Evolutionary conservation across 139 green algal genomes (phyloP).

Genomic region (Pycnococcus provasolii): DNA sequence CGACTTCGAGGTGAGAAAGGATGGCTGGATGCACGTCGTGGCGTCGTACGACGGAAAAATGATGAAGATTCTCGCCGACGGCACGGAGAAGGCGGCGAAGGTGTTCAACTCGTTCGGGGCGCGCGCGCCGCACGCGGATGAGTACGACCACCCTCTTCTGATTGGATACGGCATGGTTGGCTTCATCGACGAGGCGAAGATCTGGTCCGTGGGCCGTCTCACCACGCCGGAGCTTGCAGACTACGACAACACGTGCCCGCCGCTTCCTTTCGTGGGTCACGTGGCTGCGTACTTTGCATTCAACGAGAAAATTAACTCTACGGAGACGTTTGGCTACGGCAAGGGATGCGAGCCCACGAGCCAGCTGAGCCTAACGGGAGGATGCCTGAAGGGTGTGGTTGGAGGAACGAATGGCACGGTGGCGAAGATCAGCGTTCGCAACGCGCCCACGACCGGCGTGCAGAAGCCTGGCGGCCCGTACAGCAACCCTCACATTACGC

Average conservation of each 20-base stretch:
- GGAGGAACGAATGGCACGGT: too few species aligned
- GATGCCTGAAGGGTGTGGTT: too few species aligned
- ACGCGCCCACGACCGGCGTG: too few species aligned
- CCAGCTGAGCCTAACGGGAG: too few species aligned
- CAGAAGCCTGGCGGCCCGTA: too few species aligned
- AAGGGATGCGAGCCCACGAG: too few species aligned
- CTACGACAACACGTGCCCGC: constrained; percentile 12
- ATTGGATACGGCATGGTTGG: constrained; percentile 15
- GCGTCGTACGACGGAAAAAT: constrained; percentile 6
- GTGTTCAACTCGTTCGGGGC: background rate
- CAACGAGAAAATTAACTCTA: background rate
- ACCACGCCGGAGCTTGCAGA: constrained; percentile 9
- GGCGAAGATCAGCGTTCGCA: too few species aligned
- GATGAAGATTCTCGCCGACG: background rate
- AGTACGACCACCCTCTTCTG: constrained; percentile 17
- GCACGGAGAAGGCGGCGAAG: constrained; percentile 3
- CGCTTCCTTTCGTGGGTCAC: background rate
- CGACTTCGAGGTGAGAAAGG: background rate
- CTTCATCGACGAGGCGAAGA: constrained; percentile 11
- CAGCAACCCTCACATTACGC: too few species aligned
- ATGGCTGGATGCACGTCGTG: constrained; percentile 6
- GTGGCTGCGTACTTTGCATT: constrained; percentile 19
- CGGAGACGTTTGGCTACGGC: too few species aligned
- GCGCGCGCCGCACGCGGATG: background rate
- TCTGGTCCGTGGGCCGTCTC: constrained; percentile 3